These are phyloP conservation scores for Arabidopsis suecica DNA, from an alignment of 345 rosid genomes.

Conservation along the genomic window DNA sequence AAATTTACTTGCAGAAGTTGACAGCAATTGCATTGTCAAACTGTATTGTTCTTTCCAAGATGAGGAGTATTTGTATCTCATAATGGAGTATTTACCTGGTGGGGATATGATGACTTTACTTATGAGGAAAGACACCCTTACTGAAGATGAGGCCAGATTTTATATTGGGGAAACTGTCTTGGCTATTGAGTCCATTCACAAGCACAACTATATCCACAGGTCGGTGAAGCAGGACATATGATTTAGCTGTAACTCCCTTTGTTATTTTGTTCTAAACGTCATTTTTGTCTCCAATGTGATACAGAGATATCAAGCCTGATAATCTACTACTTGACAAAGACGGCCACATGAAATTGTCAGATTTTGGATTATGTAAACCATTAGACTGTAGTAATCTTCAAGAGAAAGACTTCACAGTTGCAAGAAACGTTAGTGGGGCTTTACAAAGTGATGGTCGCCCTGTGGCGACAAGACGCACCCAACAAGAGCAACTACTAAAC, in stretches of 20 bases:
- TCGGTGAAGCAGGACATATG: constrained; percentile 39
- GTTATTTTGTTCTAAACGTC: constrained; percentile 10
- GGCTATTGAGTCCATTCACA: constrained; percentile 97
- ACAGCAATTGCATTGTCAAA: constrained; percentile 95
- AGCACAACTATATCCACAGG: constrained; percentile 98
- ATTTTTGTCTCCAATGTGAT: constrained; percentile 24
- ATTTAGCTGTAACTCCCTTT: neutral
- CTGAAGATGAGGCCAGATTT: constrained; percentile 95
- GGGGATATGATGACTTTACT: constrained; percentile 99
- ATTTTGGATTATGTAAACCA: constrained; percentile 98
- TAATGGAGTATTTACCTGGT: constrained; percentile 99
- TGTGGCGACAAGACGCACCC: constrained; percentile 82
- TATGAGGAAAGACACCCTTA: constrained; percentile 93
- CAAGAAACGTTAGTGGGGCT: constrained; percentile 68
- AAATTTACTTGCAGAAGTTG: constrained; percentile 98
- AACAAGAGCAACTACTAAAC: constrained; percentile 87
- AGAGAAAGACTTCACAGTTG: constrained; percentile 81
- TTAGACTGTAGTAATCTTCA: constrained; percentile 95
- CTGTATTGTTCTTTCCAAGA: constrained; percentile 98
- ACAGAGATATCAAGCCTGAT: constrained; percentile 98
- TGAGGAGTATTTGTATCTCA: constrained; percentile 87
- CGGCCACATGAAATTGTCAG: constrained; percentile 97
- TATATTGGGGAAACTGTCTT: constrained; percentile 96
- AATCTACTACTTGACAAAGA: constrained; percentile 91
- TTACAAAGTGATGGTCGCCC: constrained; percentile 83